Evolutionary conservation across 2,329 filamentous ascomycete genomes (phyloP).

Genomic region (Neofusicoccum kwambonambiense): DNA sequence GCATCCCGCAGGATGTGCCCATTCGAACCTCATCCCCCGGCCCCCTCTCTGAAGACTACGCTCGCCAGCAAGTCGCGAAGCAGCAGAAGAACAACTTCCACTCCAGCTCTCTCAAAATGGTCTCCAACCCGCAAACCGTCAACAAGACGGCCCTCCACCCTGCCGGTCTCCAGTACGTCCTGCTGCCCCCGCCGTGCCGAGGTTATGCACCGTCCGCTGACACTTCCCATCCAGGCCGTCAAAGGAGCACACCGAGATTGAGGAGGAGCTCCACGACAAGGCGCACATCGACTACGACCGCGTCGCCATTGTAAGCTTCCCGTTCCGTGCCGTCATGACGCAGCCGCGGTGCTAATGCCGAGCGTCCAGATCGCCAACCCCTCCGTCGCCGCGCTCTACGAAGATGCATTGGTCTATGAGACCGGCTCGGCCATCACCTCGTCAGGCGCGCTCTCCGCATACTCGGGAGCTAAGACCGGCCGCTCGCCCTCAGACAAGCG

Average conservation of each 20-base stretch:
- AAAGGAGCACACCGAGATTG: conserved; percentile 90
- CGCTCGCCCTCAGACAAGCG: conserved; percentile 97
- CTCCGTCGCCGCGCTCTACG: conserved; percentile 92
- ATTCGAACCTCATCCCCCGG: conserved; percentile 40
- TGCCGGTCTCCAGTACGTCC: conserved; percentile 79
- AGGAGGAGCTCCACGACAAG: conserved; percentile 95
- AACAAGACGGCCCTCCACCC: conserved; percentile 95
- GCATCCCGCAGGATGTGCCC: conserved; percentile 31
- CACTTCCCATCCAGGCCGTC: conserved; percentile 1
- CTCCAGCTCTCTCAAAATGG: conserved; percentile 50
- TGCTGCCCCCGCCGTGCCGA: conserved; percentile 3
- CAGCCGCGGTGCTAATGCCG: background rate
- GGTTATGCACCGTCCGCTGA: background rate
- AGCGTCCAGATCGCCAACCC: conserved; percentile 72
- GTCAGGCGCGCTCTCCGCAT: conserved; percentile 90
- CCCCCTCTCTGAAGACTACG: conserved; percentile 53
- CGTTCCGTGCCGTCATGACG: background rate
- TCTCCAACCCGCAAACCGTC: conserved; percentile 50
- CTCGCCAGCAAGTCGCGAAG: conserved; percentile 57
- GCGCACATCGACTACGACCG: conserved; percentile 99
- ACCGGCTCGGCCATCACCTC: conserved; percentile 96
- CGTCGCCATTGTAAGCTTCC: conserved; percentile 80
- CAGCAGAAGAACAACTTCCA: conserved; percentile 60
- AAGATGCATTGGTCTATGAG: conserved; percentile 98
- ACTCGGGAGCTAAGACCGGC: conserved; percentile 97